Evolutionary conservation across 257 asterid genomes (phyloP).

Genomic region (Echites panduratus): DNA sequence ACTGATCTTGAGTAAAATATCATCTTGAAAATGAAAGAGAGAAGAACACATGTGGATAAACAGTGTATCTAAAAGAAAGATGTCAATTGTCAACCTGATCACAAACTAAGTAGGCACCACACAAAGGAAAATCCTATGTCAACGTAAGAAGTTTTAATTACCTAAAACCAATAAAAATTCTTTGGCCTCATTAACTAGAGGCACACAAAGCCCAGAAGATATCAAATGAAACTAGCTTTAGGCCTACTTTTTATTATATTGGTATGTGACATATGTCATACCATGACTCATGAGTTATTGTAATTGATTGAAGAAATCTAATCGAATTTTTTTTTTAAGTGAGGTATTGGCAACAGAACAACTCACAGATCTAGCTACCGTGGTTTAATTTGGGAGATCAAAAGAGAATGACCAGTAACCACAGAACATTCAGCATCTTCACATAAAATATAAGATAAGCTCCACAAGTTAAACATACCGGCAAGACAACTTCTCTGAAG

Average conservation of each 20-base stretch:
- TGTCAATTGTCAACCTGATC: background rate
- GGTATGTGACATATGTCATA: background rate
- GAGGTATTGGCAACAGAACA: background rate
- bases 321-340: background rate
- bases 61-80: background rate
- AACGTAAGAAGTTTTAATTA: background rate
- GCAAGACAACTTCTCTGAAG: slow-evolving; percentile 28
- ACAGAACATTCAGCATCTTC: background rate
- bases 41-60: background rate
- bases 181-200: background rate
- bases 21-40: background rate
- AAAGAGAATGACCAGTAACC: background rate
- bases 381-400: background rate
- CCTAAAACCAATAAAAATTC: background rate
- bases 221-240: background rate
- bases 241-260: background rate
- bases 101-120: background rate
- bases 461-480: slow-evolving; percentile 24
- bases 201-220: background rate
- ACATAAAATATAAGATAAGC: background rate
- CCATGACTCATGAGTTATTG: background rate
- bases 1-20: no score
- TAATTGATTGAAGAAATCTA: background rate
- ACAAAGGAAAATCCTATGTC: background rate
- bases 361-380: background rate